phyloP scores from a whole-genome alignment of 768 basidiomycete genomes.

The Rhodotorula paludigena region DNA sequence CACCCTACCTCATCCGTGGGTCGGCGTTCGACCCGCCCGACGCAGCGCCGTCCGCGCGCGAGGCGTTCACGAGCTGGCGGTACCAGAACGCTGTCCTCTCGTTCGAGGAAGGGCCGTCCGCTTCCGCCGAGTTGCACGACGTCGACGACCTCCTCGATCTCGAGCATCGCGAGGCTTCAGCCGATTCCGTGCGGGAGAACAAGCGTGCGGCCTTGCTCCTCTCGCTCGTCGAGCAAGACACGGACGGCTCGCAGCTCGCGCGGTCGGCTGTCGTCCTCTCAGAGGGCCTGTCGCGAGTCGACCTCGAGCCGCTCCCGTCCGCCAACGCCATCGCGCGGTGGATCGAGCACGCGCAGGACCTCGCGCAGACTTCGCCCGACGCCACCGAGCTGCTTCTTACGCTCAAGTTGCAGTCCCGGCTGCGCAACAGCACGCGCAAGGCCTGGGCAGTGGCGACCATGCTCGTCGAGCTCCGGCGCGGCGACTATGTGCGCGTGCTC shows the following conservation, averaged over 20 bases:
- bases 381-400: neutral
- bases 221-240: neutral
- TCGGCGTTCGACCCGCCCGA: neutral
- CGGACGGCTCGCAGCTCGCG: neutral
- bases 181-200: too few relatives aligned
- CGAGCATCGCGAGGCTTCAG: neutral
- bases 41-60: neutral
- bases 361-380: neutral
- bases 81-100: conserved; percentile 6
- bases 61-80: conserved; percentile 23
- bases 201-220: neutral
- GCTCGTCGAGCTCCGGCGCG: neutral
- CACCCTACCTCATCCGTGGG: conserved; percentile 10
- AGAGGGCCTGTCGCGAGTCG: neutral
- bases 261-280: neutral
- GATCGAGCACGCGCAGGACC: neutral
- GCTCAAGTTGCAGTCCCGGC: neutral
- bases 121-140: too few relatives aligned
- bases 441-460: neutral
- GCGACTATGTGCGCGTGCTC: neutral
- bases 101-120: conserved; percentile 26
- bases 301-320: neutral
- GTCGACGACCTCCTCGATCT: neutral
- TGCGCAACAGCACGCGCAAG: neutral
- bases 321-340: neutral